Percentiles rank a stretch among this genome's conserved stretches.
Evolutionary conservation across 1,284 basidiomycete species (phyloP).

Genomic region (Puccinia brachypodii): DNA sequence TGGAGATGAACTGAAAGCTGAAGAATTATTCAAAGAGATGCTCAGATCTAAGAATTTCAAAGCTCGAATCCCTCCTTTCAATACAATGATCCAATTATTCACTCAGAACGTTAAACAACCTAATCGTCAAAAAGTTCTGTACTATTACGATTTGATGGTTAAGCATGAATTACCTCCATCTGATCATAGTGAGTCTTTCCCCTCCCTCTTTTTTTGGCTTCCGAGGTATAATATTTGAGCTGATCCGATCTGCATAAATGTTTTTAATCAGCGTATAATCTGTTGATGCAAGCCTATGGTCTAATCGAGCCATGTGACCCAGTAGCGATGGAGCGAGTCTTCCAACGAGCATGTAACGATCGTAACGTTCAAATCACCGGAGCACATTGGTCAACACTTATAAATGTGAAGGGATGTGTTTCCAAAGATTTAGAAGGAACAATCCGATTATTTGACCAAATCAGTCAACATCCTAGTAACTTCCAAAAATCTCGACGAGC

Average conservation of each 20-base stretch:
- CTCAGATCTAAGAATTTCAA: slow-evolving; percentile 69
- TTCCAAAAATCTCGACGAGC: not conserved
- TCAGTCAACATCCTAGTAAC: slow-evolving; percentile 57
- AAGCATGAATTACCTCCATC: slow-evolving; percentile 70
- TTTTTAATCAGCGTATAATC: slow-evolving; percentile 60
- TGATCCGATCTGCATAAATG: too few relatives aligned
- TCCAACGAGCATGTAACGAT: slow-evolving; percentile 65
- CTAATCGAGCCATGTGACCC: slow-evolving; percentile 79
- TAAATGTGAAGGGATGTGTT: slow-evolving; percentile 84
- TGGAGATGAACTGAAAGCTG: slow-evolving; percentile 81
- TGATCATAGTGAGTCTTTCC: slow-evolving; percentile 80
- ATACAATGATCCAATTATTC: slow-evolving; percentile 99
- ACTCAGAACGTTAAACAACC: slow-evolving; percentile 73
- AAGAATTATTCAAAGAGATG: slow-evolving; percentile 77
- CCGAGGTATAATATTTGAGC: not conserved
- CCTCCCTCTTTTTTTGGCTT: not conserved
- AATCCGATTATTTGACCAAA: slow-evolving; percentile 74
- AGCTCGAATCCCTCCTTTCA: slow-evolving; percentile 88
- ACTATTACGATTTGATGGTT: slow-evolving; percentile 74
- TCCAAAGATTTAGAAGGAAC: slow-evolving; percentile 76
- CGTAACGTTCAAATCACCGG: slow-evolving; percentile 68
- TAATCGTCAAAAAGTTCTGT: slow-evolving; percentile 72
- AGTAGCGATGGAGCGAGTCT: slow-evolving; percentile 72
- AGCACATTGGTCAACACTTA: slow-evolving; percentile 86
- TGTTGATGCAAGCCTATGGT: slow-evolving; percentile 87